A percentile compares a stretch with the other conserved stretches of the same genome.
Conservation (phyloP, 345 rosid species). For the Melastoma malabathricum region DNA sequence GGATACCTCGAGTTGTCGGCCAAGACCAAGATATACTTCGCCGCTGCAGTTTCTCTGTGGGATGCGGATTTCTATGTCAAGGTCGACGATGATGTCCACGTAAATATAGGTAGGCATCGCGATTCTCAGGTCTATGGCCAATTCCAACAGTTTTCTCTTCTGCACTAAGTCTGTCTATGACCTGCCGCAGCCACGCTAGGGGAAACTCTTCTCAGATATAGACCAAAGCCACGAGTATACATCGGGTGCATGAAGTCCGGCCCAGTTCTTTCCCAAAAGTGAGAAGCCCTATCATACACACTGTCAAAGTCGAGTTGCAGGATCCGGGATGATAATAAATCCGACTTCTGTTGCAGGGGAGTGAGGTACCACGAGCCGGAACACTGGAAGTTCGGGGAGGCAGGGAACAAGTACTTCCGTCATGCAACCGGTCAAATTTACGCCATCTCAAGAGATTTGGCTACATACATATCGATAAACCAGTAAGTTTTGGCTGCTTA, state of each 20-base stretch:
- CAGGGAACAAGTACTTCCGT: conserved; percentile 92
- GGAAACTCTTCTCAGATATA: conserved; percentile 72
- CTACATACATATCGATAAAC: conserved; percentile 84
- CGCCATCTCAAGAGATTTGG: conserved; percentile 88
- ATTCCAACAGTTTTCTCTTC: not conserved
- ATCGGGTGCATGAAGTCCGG: conserved; percentile 99
- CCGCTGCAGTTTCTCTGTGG: conserved; percentile 77
- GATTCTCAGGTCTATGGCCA: not conserved
- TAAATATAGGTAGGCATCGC: conserved; percentile 56
- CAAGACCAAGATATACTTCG: conserved; percentile 87
- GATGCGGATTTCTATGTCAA: conserved; percentile 96
- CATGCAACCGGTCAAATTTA: conserved; percentile 96
- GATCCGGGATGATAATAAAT: too few species aligned
- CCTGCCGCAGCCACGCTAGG: conserved; percentile 71
- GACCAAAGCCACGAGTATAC: conserved; percentile 59
- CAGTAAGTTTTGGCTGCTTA: conserved; percentile 36
- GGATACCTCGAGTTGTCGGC: conserved; percentile 96
- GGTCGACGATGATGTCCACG: conserved; percentile 98
- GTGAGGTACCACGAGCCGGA: conserved; percentile 97
- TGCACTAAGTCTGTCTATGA: conserved; percentile 2
- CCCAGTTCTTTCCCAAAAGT: conserved; percentile 89
- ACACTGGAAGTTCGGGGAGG: conserved; percentile 88
- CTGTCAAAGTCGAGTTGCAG: too few species aligned
- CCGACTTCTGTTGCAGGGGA: conserved; percentile 36
- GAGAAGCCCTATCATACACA: too few species aligned